Conservation (phyloP, 495 filamentous ascomycete species). For the Penicilliopsis zonata region DNA sequence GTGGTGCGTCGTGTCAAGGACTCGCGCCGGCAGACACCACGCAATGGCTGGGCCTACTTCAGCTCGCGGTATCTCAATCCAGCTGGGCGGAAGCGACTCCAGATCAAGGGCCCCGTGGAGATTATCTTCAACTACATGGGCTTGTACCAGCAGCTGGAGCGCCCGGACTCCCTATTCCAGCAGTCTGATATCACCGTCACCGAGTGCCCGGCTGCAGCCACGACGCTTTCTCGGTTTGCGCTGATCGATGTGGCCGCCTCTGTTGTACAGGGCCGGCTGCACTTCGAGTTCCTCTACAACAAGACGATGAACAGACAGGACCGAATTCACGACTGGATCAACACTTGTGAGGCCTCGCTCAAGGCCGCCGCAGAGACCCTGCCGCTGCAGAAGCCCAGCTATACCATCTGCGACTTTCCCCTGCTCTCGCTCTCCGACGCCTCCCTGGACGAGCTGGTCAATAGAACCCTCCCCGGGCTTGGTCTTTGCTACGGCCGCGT, state of each 20-base stretch:
- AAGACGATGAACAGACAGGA: slow-evolving; percentile 45
- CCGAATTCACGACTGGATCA: slow-evolving; percentile 46
- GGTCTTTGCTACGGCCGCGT: slow-evolving; percentile 34
- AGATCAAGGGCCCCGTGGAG: slow-evolving; percentile 49
- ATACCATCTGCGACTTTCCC: slow-evolving; percentile 51
- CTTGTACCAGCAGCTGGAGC: slow-evolving; percentile 48
- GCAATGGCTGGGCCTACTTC: slow-evolving; percentile 41
- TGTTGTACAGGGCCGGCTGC: slow-evolving; percentile 45
- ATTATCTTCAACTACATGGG: slow-evolving; percentile 63
- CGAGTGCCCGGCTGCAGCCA: slow-evolving; percentile 43
- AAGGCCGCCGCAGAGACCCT: slow-evolving; percentile 37
- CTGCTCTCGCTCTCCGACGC: slow-evolving; percentile 49
- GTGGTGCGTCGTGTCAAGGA: slow-evolving; percentile 36
- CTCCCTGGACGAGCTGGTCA: slow-evolving; percentile 36
- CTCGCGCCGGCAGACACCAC: slow-evolving; percentile 24
- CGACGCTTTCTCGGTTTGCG: slow-evolving; percentile 46
- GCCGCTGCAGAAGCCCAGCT: slow-evolving; percentile 30
- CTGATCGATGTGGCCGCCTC: slow-evolving; percentile 54
- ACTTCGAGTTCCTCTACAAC: slow-evolving; percentile 54
- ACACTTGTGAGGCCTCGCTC: slow-evolving; percentile 43
- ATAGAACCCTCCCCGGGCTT: slow-evolving; percentile 31
- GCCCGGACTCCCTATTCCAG: slow-evolving; percentile 48
- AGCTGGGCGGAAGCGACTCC: slow-evolving; percentile 23
- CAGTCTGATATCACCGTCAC: slow-evolving; percentile 34
- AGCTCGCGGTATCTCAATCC: slow-evolving; percentile 33